Evolutionary conservation across 2,329 filamentous ascomycete species (phyloP).

Genomic region (Paradendryphiella salina): DNA sequence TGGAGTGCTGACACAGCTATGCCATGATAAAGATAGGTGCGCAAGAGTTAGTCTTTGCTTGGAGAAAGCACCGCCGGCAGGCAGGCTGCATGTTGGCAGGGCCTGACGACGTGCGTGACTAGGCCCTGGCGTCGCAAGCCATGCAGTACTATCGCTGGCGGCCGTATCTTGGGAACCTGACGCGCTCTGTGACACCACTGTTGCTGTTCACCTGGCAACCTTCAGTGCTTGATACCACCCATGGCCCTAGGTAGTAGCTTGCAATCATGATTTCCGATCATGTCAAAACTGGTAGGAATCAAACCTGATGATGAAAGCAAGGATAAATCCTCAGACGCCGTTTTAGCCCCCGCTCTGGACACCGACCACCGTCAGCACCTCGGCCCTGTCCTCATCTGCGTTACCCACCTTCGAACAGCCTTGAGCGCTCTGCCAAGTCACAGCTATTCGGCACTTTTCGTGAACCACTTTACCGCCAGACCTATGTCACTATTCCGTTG

Average conservation of each 20-base stretch:
- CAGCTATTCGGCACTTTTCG: neutral
- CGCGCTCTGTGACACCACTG: too few species aligned
- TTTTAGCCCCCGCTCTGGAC: neutral
- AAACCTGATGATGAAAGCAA: neutral
- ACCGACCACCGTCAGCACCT: neutral
- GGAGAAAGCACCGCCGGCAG: neutral
- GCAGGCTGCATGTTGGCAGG: neutral
- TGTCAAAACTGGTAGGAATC: neutral
- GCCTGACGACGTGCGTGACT: neutral
- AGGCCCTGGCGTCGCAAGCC: neutral
- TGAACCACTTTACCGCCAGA: neutral
- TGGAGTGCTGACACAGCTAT: slow-evolving; percentile 20
- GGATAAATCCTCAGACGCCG: neutral
- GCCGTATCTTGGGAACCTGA: too few species aligned
- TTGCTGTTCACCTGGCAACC: too few species aligned
- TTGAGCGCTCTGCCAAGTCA: neutral
- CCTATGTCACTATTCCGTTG: too few species aligned
- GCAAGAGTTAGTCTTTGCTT: neutral
- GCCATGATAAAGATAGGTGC: slow-evolving; percentile 11
- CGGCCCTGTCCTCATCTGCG: neutral
- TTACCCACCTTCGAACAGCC: neutral
- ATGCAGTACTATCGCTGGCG: neutral
- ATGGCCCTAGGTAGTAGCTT: too few species aligned
- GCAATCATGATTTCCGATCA: too few species aligned
- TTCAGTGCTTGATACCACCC: too few species aligned